Evolutionary conservation across 371 early-diverging fungal species (phyloP), one percentile per base, ranked within the genome.

Genomic region (Mucor mucedo): DNA sequence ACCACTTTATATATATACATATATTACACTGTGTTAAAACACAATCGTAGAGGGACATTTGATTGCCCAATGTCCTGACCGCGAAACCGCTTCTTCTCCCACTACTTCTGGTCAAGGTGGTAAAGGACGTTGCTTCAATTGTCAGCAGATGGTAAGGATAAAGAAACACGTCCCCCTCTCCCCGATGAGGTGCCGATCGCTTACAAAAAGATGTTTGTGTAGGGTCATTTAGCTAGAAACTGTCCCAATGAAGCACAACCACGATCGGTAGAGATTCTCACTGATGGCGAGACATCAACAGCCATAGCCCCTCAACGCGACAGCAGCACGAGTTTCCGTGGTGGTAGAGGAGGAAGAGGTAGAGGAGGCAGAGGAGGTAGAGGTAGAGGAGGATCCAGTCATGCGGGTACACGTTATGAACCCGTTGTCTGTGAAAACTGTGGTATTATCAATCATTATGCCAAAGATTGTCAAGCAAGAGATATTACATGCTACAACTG

Each of bases 191-290:
- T 21, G 21, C 21, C 21, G 21, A 21, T 21, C 21, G 8, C 38
- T 39, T 59, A 65, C 6, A 29, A 47, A 41, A 30, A 41, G 3
- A 53, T 13, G n/a, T 63, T 53, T 41, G 42, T 39, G 11, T 69
- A 87, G 87, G 87, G 88, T 47, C 88, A 88, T 60, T 69, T 88
- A 53, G 86, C 88, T 50, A 83, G 85, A 53, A 66, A 84, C 44
- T 88, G 88, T 60, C 52, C 79, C 64, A 58, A 58, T 61, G 44
- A 75, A 70, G 5, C 77, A 53, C 69, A 75, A 66, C 62, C 63
- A 50, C 35, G 66, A 35, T 35, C 62, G 16, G 41, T 50, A 1
- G 45, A 39, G 13, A 14, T 32, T 44, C 56, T 32, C 27, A 1
- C 27, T 30, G 41, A 10, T 13, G 29, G 2, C 4, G 57, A 57